Evolutionary conservation across 2,329 filamentous ascomycete species (phyloP).

Genomic region (Cladosporium sp.): DNA sequence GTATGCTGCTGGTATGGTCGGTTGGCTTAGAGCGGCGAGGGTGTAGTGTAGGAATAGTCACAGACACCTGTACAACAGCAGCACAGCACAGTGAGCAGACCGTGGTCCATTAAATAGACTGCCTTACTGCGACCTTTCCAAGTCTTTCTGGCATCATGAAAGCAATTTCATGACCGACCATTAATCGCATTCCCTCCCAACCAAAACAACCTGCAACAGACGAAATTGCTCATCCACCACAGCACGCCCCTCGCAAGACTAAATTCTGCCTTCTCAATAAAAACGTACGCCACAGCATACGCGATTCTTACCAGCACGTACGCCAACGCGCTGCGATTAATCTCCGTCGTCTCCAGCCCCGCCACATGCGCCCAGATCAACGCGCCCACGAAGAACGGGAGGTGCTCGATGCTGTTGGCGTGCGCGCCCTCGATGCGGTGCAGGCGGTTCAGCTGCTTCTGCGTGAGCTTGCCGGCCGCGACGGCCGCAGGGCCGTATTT

Average conservation of each 20-base stretch:
- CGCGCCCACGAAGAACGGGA: constrained; percentile 33
- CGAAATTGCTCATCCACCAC: constrained; percentile 44
- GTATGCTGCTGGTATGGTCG: constrained; percentile 15
- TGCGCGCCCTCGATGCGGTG: constrained; percentile 41
- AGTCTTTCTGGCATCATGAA: too few species aligned
- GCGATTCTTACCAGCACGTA: constrained; percentile 39
- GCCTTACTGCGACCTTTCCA: too few species aligned
- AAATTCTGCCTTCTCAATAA: constrained; percentile 31
- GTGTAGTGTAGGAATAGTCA: constrained; percentile 6
- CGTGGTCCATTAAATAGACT: too few species aligned
- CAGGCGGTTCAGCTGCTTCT: constrained; percentile 37
- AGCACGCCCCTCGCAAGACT: constrained; percentile 33
- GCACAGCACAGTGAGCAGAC: too few species aligned
- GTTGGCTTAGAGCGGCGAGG: constrained; percentile 18
- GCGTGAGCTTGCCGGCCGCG: constrained; percentile 36
- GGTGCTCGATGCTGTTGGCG: constrained; percentile 43
- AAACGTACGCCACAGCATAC: constrained; percentile 38
- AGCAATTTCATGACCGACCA: neutral
- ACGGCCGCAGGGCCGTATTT: constrained; percentile 38
- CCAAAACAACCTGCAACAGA: neutral
- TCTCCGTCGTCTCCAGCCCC: constrained; percentile 28
- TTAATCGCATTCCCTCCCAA: neutral
- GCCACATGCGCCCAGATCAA: constrained; percentile 37
- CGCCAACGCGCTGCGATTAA: constrained; percentile 36
- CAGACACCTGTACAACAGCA: too few species aligned